Percentiles rank a stretch among this genome's conserved stretches.
These are phyloP conservation scores for Cercospora citrullina DNA, from an alignment of 2,329 filamentous ascomycete genomes.

Conservation along the genomic window DNA sequence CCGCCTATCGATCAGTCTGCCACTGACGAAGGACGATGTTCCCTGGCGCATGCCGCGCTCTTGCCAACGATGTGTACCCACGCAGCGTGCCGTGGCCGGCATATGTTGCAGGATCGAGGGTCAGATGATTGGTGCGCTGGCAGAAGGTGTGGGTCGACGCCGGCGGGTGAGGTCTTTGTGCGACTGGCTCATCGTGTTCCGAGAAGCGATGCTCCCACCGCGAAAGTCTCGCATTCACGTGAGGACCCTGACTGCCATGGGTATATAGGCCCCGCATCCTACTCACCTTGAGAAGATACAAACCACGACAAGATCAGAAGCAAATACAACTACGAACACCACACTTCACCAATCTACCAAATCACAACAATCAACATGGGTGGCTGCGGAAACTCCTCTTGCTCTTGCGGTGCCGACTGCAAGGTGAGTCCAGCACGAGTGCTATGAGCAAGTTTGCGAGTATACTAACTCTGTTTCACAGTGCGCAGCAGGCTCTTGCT, in stretches of 20 bases:
- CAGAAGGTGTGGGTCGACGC: slow-evolving; percentile 1
- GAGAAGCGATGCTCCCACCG: neutral
- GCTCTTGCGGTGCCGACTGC: slow-evolving; percentile 36
- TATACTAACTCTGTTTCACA: neutral
- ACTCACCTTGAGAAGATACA: slow-evolving; percentile 6
- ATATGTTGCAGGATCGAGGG: slow-evolving; percentile 1
- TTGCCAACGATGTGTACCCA: slow-evolving; percentile 5
- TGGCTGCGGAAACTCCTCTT: slow-evolving; percentile 38
- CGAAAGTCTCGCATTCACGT: slow-evolving; percentile 1
- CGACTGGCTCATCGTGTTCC: slow-evolving; percentile 7
- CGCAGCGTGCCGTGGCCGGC: slow-evolving; percentile 11
- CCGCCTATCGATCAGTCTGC: neutral
- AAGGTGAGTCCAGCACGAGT: slow-evolving; percentile 1
- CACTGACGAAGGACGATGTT: neutral
- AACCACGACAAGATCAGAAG: slow-evolving; percentile 7
- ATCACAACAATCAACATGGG: slow-evolving; percentile 33
- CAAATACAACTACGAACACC: neutral
- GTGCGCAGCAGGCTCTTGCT: slow-evolving; percentile 36
- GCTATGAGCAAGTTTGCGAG: neutral
- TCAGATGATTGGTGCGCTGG: slow-evolving; percentile 10
- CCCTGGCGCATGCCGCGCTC: slow-evolving; percentile 13
- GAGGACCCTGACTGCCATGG: neutral
- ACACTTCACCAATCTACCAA: neutral
- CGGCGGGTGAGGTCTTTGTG: slow-evolving; percentile 12
- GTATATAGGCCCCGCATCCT: slow-evolving; percentile 8